Evolutionary conservation across 768 basidiomycete species (phyloP), one percentile per base, ranked within the genome.

Genomic region (Macrolepiota dolichaula): DNA sequence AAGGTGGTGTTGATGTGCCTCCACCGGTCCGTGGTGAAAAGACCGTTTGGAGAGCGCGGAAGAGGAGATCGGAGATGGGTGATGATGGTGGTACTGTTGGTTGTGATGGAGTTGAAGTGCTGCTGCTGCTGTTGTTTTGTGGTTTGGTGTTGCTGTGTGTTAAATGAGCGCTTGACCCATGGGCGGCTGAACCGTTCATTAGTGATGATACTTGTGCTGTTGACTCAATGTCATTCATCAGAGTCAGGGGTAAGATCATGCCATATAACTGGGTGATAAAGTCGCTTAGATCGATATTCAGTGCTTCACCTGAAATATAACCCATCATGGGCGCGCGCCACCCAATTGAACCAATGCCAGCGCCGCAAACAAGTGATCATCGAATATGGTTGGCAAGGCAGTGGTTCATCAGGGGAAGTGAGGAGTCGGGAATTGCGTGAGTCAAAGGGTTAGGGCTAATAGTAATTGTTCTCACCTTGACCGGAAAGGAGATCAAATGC

Each of bases 401-500:
- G 36, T 56, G 38, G 59, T 56, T 57, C 29, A 57, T 32, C 55
- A 55, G n/a, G 49, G 40, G 19, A 62, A 36, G 38, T 49, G 22
- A 49, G 24, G 42, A 27, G 32, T 49, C n/a, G 51, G 51, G 38
- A 53, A 56, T 38, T 55, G 42, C 50, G 55, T 57, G 37, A 42
- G 37, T 51, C 51, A 62, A 42, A 56, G 51, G 19, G 57, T 29
- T 24, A 58, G 42, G 44, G 29, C 24, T 15, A 44, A n/a, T 44
- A 25, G 25, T 53, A 29, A 51, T 60, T 62, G 19, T 61, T 46
- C 75, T 63, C 62, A 86, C 96, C 97, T 86, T 99, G 97, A 27
- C 97, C 97, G 12, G 92, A 91, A 44, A 98, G 84, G 51, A 99
- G 85, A 69, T 98, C 95, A 68, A 98, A 98, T n/a, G 96, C 97